Base-by-base conservation (phyloP, 805 yeast genomes). In the Hemisphaericaspora nanyangensis region DNA sequence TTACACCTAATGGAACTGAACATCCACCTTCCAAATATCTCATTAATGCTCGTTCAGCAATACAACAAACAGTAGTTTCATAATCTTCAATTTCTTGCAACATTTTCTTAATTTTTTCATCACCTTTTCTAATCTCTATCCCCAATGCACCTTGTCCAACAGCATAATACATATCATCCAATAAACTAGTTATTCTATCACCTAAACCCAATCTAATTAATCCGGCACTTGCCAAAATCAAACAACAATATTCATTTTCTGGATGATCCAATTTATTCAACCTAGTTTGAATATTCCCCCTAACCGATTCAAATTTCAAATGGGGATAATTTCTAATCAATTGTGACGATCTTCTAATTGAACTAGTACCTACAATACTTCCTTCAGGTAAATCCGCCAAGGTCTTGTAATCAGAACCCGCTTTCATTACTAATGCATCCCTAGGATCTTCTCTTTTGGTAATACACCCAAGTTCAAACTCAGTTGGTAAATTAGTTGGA, bases 101-200 rank as follows among this genome's bases (percentile, higher is more conserved):
- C 15, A 90, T 70, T 39, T 72, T 61, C 49, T 66, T 66, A 62
- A 85, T 76, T 35, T 68, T 65, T 5, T 60, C 54, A 60, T 93
- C 96, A 43, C 73, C 76, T 42, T 74, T 74, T 51, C 95, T 76
- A 49, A 91, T 86, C 65, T 93, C 99, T 19, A 93, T 68, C 15
- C 98, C 99, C 32, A 93, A 64, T 0, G 98, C 98, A 47, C 99
- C 99, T 67, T 93, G 99, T n/a, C 99, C 99, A 33, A 93, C 96
- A 1, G 99, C 96, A 58, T 91, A 86, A 57, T 80, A 84, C 95
- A 91, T 86, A 39, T 82, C 85, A 40, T 82, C 78, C 46, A 93
- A 70, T 47, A 70, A 74, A 46, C 76, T 70, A 5, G 96, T 80
- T 55, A 93, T 88, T 59, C 97, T 72, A 49, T 78, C 60, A n/a